Conservation (phyloP, 306 rosid species). For the Coriaria nepalensis region DNA sequence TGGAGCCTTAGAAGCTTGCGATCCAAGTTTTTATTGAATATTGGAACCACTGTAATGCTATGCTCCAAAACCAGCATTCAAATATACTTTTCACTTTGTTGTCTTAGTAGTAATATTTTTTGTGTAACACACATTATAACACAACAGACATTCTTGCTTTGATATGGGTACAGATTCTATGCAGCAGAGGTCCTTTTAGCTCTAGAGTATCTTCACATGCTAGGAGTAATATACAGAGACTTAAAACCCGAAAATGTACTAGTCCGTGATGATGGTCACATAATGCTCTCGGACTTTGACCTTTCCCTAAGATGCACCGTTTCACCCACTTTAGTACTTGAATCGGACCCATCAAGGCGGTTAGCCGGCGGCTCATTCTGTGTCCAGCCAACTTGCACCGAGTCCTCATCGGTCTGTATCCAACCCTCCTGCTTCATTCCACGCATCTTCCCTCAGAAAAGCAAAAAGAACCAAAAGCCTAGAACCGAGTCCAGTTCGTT, state of each 20-base stretch:
- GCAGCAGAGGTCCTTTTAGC: slow-evolving; percentile 48
- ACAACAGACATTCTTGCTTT: neutral
- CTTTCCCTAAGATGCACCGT: slow-evolving; percentile 22
- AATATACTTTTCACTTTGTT: too few species aligned
- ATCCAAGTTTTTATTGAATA: too few species aligned
- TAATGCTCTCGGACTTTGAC: slow-evolving; percentile 34
- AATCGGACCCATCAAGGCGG: slow-evolving; percentile 22
- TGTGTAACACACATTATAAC: too few species aligned
- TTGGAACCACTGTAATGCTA: too few species aligned
- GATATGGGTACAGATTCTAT: slow-evolving; percentile 24
- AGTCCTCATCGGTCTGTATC: slow-evolving; percentile 37
- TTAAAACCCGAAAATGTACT: slow-evolving; percentile 29
- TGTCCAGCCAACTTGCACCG: slow-evolving; percentile 32
- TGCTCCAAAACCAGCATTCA: too few species aligned
- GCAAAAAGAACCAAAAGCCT: slow-evolving; percentile 25
- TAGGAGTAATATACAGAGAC: slow-evolving; percentile 32
- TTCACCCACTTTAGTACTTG: slow-evolving; percentile 13
- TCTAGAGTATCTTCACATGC: slow-evolving; percentile 48
- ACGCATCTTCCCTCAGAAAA: slow-evolving; percentile 22
- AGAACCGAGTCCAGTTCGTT: slow-evolving; percentile 18
- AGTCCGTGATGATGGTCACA: slow-evolving; percentile 46
- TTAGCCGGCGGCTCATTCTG: slow-evolving; percentile 19
- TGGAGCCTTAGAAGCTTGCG: too few species aligned
- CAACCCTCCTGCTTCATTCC: slow-evolving; percentile 41
- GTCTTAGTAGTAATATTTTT: too few species aligned